phyloP scores from a whole-genome alignment of 345 rosid genomes.

The Anastatica hierochuntica region DNA sequence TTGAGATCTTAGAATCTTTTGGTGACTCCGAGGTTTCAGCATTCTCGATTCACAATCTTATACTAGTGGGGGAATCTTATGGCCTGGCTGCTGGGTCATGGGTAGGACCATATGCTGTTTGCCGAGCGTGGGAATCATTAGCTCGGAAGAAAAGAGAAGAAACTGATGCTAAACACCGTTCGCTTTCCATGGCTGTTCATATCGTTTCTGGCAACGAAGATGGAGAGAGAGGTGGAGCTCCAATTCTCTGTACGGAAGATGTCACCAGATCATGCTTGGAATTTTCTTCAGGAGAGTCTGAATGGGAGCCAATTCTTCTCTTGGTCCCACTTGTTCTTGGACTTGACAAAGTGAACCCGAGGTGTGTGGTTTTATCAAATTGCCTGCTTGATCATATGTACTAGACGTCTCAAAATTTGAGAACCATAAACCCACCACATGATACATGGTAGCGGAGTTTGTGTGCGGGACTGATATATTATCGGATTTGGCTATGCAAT shows the following conservation, averaged over 20 bases:
- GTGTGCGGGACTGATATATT: conserved; percentile 14
- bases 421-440: too few species aligned
- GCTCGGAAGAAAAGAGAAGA: conserved; percentile 39
- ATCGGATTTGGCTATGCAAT: conserved; percentile 46
- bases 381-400: too few species aligned
- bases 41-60: conserved; percentile 88
- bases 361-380: conserved; percentile 48
- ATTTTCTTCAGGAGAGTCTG: conserved; percentile 50
- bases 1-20: conserved; percentile 65
- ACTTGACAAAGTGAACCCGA: conserved; percentile 77
- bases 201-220: conserved; percentile 93
- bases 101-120: conserved; percentile 97
- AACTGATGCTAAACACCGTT: conserved; percentile 23
- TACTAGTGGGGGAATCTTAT: conserved; percentile 70
- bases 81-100: conserved; percentile 98
- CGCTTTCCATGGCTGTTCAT: conserved; percentile 75
- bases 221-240: conserved; percentile 97
- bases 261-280: conserved; percentile 58
- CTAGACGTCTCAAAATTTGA: too few species aligned
- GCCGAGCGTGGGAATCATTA: conserved; percentile 85
- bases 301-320: conserved; percentile 74
- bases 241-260: conserved; percentile 79
- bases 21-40: conserved; percentile 64
- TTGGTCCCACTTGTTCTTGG: conserved; percentile 98
- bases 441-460: conserved; percentile 52